Conservation (phyloP, 2,329 filamentous ascomycete genomes). For the Thermothelomyces thermophilus region DNA sequence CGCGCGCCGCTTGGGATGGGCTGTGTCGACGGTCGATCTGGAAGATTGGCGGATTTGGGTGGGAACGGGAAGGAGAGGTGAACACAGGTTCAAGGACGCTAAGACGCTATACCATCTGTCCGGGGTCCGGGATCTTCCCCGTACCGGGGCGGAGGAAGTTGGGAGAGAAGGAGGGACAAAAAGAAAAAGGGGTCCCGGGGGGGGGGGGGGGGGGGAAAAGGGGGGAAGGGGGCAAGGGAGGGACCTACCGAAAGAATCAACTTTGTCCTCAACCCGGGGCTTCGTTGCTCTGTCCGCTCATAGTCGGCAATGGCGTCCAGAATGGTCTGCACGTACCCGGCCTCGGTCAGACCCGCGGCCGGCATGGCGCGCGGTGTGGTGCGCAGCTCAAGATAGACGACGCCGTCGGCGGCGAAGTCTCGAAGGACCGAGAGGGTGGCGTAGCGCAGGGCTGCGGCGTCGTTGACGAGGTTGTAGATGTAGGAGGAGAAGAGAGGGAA, state of each 20-base stretch:
- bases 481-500: conserved; percentile 73
- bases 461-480: conserved; percentile 69
- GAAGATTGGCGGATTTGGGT: too few species aligned
- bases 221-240: not conserved
- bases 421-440: conserved; percentile 59
- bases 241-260: conserved; percentile 56
- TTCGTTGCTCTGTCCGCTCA: conserved; percentile 27
- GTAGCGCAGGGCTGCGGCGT: conserved; percentile 50
- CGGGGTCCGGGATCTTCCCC: too few species aligned
- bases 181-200: too few species aligned
- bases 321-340: conserved; percentile 60
- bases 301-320: conserved; percentile 55
- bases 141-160: too few species aligned
- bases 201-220: not conserved
- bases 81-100: too few species aligned
- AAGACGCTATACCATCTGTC: too few species aligned
- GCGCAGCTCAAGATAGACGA: conserved; percentile 71
- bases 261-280: conserved; percentile 44
- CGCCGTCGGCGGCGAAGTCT: conserved; percentile 63
- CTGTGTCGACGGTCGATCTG: conserved; percentile 60
- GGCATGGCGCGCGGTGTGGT: conserved; percentile 67
- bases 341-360: conserved; percentile 47
- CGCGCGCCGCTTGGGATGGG: conserved; percentile 51
- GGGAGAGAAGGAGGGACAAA: too few species aligned
- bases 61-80: too few species aligned